Evolutionary conservation across 805 yeast species (phyloP).

Genomic region (Dipodascus geniculatus): DNA sequence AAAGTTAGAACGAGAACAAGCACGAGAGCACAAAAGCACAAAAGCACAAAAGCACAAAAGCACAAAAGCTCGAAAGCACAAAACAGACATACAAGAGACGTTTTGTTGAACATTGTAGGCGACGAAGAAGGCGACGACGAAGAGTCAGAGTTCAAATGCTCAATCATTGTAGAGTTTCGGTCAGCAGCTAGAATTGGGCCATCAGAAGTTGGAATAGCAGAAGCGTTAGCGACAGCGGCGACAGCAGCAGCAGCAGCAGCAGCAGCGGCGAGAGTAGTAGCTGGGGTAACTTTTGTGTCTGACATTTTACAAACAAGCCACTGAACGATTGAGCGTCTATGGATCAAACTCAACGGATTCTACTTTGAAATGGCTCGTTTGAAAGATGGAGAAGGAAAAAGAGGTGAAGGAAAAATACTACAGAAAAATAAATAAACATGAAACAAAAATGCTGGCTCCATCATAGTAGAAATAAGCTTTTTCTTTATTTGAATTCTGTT

Average conservation of each 20-base stretch:
- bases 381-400: not conserved
- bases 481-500: not conserved
- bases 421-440: not conserved
- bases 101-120: not conserved
- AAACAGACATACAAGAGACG: not conserved
- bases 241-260: too few species aligned
- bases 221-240: too few species aligned
- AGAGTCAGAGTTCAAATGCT: constrained; percentile 12
- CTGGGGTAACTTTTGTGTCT: not conserved
- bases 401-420: not conserved
- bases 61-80: too few species aligned
- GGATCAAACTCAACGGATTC: not conserved
- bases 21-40: too few species aligned
- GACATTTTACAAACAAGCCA: not conserved
- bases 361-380: not conserved
- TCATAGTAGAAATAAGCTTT: not conserved
- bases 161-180: not conserved
- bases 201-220: not conserved
- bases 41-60: too few species aligned
- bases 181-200: constrained; percentile 2
- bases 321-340: not conserved
- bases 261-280: not conserved
- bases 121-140: not conserved
- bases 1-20: not conserved
- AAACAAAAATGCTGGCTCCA: not conserved